Base-by-base conservation (phyloP, 2,329 filamentous ascomycete genomes). In the Pseudogymnoascus sp. region DNA sequence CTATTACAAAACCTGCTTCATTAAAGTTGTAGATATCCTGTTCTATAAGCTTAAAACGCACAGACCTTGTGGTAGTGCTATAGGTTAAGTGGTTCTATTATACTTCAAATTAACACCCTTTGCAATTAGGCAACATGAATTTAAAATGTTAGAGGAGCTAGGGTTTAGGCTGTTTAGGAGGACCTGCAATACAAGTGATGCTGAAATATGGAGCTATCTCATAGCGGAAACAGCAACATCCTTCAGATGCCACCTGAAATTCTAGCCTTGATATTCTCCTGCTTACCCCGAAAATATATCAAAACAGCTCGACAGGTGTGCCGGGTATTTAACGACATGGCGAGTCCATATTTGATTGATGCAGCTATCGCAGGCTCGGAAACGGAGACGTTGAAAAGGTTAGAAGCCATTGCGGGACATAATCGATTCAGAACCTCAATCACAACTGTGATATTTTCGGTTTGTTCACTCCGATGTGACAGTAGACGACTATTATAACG, bases 261-360 rank as follows among this genome's bases (percentile, higher is more conserved):
- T 38, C 4, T 61, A 61, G 18, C 25, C 59, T 61, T 61, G 33
- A 40, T 61, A 61, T 61, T 61, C 16, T 61, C 59, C 59, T 38
- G 23, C 42, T 33, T 38, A 38, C 10, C 4, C 21, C n/a, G 28
- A 38, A 61, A 18, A 61, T 4, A 61, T 8, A 38, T 61, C 59
- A 61, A 61, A 61, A 16, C 21, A 33, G 59, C 59, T 61, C 25
- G 59, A 21, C 59, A 38, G 16, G 59, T 61, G 33, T 61, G 59
- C 35, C 25, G 16, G n/a, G 8, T 16, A 38, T 61, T 61, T n/a
- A 38, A 61, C 16, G 16, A n/a, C 40, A 25, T 11, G 4, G 59
- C 59, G 33, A 61, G 59, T 18, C 59, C 12, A 23, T 61, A 61
- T 16, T 37, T 37, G 33, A 37, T 11, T 37, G 11, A 37, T 37